phyloP scores from a whole-genome alignment of 768 basidiomycete species.

The Botryobasidium botryosum region DNA sequence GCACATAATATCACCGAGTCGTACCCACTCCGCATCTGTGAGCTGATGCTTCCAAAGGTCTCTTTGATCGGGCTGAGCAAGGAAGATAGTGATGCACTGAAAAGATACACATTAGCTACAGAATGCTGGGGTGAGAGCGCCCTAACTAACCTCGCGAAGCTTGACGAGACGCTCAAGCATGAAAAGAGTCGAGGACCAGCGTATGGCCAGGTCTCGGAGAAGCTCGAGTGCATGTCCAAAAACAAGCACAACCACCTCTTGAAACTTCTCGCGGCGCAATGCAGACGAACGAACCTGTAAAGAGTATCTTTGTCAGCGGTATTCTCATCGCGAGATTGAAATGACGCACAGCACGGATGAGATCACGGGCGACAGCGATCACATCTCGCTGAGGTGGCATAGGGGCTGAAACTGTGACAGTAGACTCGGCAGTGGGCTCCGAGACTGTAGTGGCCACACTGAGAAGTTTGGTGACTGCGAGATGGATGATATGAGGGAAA shows the following conservation, averaged over 20 bases:
- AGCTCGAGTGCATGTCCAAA: conserved; percentile 1
- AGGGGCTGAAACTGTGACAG: background rate
- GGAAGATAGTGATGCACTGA: background rate
- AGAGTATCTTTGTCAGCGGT: background rate
- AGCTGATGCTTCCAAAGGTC: background rate
- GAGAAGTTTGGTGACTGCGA: conserved; percentile 4
- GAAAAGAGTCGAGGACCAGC: conserved; percentile 3
- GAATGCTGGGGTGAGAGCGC: background rate
- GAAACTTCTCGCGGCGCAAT: background rate
- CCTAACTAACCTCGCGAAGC: background rate
- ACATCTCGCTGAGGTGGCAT: background rate
- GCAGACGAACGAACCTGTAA: background rate
- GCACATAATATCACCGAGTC: background rate
- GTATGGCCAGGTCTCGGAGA: background rate
- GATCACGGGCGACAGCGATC: background rate
- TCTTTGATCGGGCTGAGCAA: background rate
- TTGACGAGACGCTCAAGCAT: conserved; percentile 4
- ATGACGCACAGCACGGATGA: background rate
- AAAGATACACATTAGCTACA: background rate
- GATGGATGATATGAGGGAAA: conserved; percentile 6
- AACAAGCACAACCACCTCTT: background rate
- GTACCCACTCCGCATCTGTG: background rate
- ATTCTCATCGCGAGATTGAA: too few species aligned
- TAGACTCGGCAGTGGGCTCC: background rate
- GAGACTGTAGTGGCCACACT: background rate